Percentiles rank a stretch among this genome's conserved stretches.
Conservation (phyloP, 2,329 filamentous ascomycete species). For the Berkeleyomyces basicola region DNA sequence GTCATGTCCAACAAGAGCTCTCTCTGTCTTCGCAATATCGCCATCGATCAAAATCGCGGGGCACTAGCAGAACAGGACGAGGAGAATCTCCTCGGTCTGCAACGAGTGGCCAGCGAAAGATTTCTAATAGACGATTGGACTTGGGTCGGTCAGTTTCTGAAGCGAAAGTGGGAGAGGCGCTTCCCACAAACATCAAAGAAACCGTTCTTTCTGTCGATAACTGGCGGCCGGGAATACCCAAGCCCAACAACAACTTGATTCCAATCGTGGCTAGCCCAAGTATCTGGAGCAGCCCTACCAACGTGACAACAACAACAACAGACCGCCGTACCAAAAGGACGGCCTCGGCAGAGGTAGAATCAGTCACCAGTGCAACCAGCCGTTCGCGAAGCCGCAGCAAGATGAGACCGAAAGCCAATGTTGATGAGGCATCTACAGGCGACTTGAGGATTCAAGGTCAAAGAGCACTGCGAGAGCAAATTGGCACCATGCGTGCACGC, state of each 20-base stretch:
- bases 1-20: neutral
- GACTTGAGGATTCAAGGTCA: neutral
- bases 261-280: neutral
- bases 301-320: neutral
- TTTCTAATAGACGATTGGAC: neutral
- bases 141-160: too few species aligned
- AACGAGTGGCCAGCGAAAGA: neutral
- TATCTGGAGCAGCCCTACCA: conserved; percentile 1
- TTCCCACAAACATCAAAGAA: neutral
- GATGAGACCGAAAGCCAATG: neutral
- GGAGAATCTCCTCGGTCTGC: neutral
- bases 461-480: conserved; percentile 1
- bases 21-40: neutral
- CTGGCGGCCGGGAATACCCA: neutral
- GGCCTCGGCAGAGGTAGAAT: too few species aligned
- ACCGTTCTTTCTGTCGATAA: neutral
- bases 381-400: neutral
- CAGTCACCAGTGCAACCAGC: neutral
- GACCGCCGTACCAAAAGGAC: too few species aligned
- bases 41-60: neutral
- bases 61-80: neutral
- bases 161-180: neutral
- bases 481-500: conserved; percentile 1
- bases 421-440: neutral
- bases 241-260: neutral